A percentile compares a stretch with the other conserved stretches of the same genome.
phyloP scores from a whole-genome alignment of 768 basidiomycete species.

The Amanita phalloides region DNA sequence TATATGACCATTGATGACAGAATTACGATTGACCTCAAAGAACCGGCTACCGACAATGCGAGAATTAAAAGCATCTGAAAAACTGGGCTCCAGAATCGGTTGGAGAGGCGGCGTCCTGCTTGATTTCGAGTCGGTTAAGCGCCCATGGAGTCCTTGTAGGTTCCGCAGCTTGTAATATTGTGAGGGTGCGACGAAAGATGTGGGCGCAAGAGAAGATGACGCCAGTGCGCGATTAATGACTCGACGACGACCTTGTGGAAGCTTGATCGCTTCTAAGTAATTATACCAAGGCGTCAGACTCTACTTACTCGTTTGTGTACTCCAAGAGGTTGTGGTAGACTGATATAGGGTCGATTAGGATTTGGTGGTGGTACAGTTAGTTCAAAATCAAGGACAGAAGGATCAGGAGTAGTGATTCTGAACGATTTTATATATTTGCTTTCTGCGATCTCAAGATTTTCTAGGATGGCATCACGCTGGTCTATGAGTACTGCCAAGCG shows the following conservation, averaged over 20 bases:
- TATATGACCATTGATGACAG: slow-evolving; percentile 43
- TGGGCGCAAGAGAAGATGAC: slow-evolving; percentile 60
- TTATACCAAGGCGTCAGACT: not conserved
- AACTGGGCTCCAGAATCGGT: slow-evolving; percentile 20
- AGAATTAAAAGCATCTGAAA: slow-evolving; percentile 50
- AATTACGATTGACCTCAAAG: slow-evolving; percentile 59
- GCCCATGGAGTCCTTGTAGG: slow-evolving; percentile 50
- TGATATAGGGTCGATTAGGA: slow-evolving; percentile 47
- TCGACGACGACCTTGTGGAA: slow-evolving; percentile 29
- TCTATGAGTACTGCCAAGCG: slow-evolving; percentile 59
- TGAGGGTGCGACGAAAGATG: slow-evolving; percentile 71
- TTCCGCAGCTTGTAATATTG: slow-evolving; percentile 68
- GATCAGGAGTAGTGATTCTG: slow-evolving; percentile 60
- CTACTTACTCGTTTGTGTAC: slow-evolving; percentile 20
- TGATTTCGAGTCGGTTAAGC: slow-evolving; percentile 33
- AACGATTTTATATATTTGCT: slow-evolving; percentile 71
- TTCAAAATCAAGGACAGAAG: slow-evolving; percentile 53
- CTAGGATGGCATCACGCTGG: slow-evolving; percentile 67
- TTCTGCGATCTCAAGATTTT: slow-evolving; percentile 74
- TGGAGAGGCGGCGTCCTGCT: slow-evolving; percentile 13
- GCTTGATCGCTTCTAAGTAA: slow-evolving; percentile 11
- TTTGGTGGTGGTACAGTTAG: slow-evolving; percentile 28
- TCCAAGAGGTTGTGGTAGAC: slow-evolving; percentile 52
- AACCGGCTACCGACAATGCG: slow-evolving; percentile 61
- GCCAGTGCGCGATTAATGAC: slow-evolving; percentile 54